Evolutionary conservation across 2,329 filamentous ascomycete species (phyloP), one percentile per base, ranked within the genome.

Genomic region (Akanthomyces uredinophilus): DNA sequence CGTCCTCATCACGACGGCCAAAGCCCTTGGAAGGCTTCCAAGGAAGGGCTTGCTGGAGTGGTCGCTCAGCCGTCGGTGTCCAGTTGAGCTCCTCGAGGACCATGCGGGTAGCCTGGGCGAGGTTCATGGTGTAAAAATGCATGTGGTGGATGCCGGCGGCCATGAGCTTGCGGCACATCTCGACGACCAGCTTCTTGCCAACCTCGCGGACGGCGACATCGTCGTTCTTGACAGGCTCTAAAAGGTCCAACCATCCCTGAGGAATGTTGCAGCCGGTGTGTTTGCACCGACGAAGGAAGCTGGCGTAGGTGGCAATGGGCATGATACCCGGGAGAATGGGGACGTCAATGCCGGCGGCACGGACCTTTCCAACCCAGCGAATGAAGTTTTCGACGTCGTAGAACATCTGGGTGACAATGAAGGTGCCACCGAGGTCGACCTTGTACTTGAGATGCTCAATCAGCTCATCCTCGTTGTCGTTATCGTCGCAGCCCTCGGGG

Each of bases 111-210:
- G 95, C 91, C 75, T 96, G 92, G 13, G 92, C 94, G 22, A 99
- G 83, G 77, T 99, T 99, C 95, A 99, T 99, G 64, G 95, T 99
- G 80, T 99, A 99, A 77, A 99, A 99, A 76, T 99, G 95, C 66
- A 99, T 77, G 73, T 97, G 92, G 66, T 87, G 83, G 67, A 97
- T 91, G 46, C 93, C 95, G 41, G 87, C 87, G 63, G 87, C 85
- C 62, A 98, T 81, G 64, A 99, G 85, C 77, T 89, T 91, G 64
- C 89, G 87, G 75, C 95, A 99, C 86, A 99, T 88, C 50, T 96
- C 86, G 24, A 92, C 91, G 20, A 99, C 89, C 24, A 99, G 81
- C 16, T 84, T 87, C 77, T 92, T 95, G 59, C 95, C 95, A 61
- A 96, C 86, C 67, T 96, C 91, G 73, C 94, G 86, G 37, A 98